Percentiles rank a stretch among this genome's conserved stretches.
Conservation (phyloP, 1,139 yeast genomes). For the Maudiozyma humilis region DNA sequence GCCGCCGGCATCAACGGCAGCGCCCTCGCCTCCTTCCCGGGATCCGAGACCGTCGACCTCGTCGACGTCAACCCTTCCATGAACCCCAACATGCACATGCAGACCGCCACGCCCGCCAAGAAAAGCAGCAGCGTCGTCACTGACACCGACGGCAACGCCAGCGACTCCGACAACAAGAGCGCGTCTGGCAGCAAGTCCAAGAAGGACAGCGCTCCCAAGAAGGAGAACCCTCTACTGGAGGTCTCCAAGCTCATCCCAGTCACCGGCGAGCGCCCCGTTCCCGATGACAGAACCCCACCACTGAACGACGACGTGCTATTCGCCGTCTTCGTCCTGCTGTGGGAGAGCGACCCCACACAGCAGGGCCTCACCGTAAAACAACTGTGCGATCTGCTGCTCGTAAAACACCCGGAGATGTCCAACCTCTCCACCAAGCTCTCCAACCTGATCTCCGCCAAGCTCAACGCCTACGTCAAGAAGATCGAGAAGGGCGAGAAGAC, state of each 20-base stretch:
- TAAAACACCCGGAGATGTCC: slow-evolving; percentile 75
- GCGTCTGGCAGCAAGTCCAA: slow-evolving; percentile 9
- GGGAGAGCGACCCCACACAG: slow-evolving; percentile 57
- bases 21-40: slow-evolving; percentile 7
- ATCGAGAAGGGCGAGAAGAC: slow-evolving; percentile 71
- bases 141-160: background rate
- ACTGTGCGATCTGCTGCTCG: slow-evolving; percentile 64
- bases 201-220: slow-evolving; percentile 10
- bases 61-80: slow-evolving; percentile 11
- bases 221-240: slow-evolving; percentile 48
- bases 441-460: slow-evolving; percentile 68
- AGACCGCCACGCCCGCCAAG: background rate
- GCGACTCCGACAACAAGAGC: slow-evolving; percentile 3
- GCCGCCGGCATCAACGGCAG: slow-evolving; percentile 1
- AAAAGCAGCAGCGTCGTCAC: background rate
- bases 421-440: slow-evolving; percentile 72
- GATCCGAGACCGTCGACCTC: slow-evolving; percentile 13
- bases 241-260: slow-evolving; percentile 73
- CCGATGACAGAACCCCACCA: slow-evolving; percentile 53
- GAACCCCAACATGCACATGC: slow-evolving; percentile 1
- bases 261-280: slow-evolving; percentile 71
- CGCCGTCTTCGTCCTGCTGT: slow-evolving; percentile 64
- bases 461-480: slow-evolving; percentile 75
- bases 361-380: slow-evolving; percentile 82
- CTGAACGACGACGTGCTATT: slow-evolving; percentile 68